Base-by-base conservation (phyloP, 1,139 yeast genomes). In the Zygoascus meyerae region DNA sequence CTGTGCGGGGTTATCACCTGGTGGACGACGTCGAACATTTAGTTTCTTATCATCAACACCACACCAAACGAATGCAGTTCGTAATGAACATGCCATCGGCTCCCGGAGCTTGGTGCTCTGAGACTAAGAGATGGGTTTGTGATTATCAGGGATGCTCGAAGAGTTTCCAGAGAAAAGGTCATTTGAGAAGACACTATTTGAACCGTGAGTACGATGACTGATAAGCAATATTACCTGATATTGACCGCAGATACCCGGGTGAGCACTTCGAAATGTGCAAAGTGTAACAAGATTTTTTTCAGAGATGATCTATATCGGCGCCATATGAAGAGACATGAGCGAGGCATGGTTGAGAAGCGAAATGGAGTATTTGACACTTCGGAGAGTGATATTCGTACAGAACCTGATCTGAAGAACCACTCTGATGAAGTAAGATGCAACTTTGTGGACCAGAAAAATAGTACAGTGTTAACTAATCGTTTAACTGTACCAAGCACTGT, bases 131-230 rank as follows among this genome's bases (percentile, higher is more conserved):
- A 9, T 34, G 36, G 36, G 12, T 9, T 9, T 34, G 36, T 14
- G 17, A 12, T n/a, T 34, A 34, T 34, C 16, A 46, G 12, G 57
- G 59, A 11, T 58, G 61, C 41, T 42, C 39, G 31, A 53, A 50
- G 44, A 33, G 48, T 10, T 58, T 55, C 37, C 49, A 46, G 15
- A 32, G 62, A 21, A 52, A 56, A 17, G 62, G 58, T 35, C 60
- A 58, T 39, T 42, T 58, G 38, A 51, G 47, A 29, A 43, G 58
- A 10, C 61, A 58, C 42, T 26, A 51, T 10, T 34, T 50, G 29
- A 51, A 47, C 34, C 57, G 54, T 50, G 44, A 41, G 55, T 52
- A 34, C 8, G n/a, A 16, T 12, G 8, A 8, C 14, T 36, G 15
- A 18, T 12, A 15, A 7, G 14, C 10, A 12, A 10, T 8, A 28